phyloP scores from a whole-genome alignment of 2,329 filamentous ascomycete genomes.

The Cladosporium phlei region DNA sequence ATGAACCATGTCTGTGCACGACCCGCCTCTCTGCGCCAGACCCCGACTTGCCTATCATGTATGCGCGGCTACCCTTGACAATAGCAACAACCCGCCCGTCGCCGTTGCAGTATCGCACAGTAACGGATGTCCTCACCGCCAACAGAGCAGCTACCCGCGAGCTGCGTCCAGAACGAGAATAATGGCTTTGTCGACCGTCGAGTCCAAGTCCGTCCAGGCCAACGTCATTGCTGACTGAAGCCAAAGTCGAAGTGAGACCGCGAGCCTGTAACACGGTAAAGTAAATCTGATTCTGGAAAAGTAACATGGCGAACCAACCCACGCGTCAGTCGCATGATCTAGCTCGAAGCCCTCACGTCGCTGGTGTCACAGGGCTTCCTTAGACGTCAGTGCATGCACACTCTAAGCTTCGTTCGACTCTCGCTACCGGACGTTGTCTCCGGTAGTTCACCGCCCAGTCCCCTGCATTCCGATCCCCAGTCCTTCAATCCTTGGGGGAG shows the following conservation, averaged over 20 bases:
- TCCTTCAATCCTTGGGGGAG: constrained; percentile 7
- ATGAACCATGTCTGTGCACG: constrained; percentile 9
- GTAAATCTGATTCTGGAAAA: too few species aligned
- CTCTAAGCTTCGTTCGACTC: constrained; percentile 10
- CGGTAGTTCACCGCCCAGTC: constrained; percentile 13
- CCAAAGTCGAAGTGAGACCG: too few species aligned
- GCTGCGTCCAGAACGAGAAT: constrained; percentile 4
- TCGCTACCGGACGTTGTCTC: constrained; percentile 11
- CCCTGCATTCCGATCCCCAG: constrained; percentile 13
- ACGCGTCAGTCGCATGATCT: constrained; percentile 13
- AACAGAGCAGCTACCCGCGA: neutral
- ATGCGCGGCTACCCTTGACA: constrained; percentile 5
- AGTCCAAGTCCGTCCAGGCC: too few species aligned
- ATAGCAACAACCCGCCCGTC: constrained; percentile 1
- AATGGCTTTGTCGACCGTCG: constrained; percentile 7
- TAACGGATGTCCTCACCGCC: constrained; percentile 4
- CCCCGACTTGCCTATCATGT: constrained; percentile 14
- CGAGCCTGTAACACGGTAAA: too few species aligned
- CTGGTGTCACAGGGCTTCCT: constrained; percentile 9
- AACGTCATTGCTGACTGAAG: too few species aligned
- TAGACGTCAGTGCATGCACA: constrained; percentile 11
- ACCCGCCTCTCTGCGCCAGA: constrained; percentile 9
- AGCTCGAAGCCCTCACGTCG: constrained; percentile 7
- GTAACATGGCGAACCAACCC: too few species aligned
- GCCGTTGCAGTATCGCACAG: constrained; percentile 5